A percentile compares a stretch with the other conserved stretches of the same genome.
Evolutionary conservation across 2,329 filamentous ascomycete species (phyloP).

Genomic region (Stemphylium lycopersici): DNA sequence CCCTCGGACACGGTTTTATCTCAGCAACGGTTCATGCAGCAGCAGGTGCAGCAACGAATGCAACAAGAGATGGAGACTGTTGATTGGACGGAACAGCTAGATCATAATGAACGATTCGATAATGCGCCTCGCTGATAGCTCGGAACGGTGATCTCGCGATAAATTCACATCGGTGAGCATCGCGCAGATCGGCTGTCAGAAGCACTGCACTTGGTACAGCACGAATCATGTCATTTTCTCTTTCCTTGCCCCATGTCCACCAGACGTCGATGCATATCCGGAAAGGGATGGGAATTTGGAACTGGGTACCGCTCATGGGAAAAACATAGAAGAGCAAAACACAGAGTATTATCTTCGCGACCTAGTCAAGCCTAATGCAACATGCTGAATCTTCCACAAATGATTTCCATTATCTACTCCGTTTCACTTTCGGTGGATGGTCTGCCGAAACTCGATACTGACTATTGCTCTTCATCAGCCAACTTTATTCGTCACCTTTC

Average conservation of each 20-base stretch:
- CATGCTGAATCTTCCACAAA: too few species aligned
- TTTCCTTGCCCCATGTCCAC: too few species aligned
- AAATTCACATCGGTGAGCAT: too few species aligned
- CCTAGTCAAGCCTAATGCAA: too few species aligned
- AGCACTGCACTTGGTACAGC: neutral
- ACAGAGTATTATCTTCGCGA: too few species aligned
- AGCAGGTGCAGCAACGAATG: conserved; percentile 5
- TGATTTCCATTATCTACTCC: neutral
- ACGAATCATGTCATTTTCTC: too few species aligned
- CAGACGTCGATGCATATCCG: too few species aligned
- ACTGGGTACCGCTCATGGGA: too few species aligned
- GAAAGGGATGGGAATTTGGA: too few species aligned
- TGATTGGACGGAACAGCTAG: neutral
- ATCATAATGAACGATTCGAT: neutral
- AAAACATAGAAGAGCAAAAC: too few species aligned
- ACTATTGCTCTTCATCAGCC: neutral
- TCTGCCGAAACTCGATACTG: conserved; percentile 4
- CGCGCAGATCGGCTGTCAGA: neutral
- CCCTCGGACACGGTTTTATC: neutral
- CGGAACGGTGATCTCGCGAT: too few species aligned
- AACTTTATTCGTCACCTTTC: neutral
- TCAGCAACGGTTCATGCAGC: conserved; percentile 6
- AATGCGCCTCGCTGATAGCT: neutral
- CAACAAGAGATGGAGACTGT: conserved; percentile 1
- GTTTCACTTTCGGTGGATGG: neutral